Evolutionary conservation across 202 grass and related monocot species (phyloP).

Genomic region (Schoenoplectus triqueter): DNA sequence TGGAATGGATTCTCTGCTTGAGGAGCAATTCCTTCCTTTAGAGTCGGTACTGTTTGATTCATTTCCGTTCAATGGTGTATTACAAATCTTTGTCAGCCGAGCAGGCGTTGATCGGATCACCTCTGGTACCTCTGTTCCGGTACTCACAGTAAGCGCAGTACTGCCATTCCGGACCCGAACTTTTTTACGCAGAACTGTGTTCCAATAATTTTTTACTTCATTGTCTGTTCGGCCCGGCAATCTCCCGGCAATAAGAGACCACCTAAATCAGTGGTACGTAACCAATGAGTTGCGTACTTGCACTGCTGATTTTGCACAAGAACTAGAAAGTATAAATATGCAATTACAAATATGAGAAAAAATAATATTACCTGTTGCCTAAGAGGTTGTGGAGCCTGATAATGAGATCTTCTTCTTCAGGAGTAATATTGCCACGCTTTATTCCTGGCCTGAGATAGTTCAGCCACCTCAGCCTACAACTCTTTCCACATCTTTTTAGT

Average conservation of each 20-base stretch:
- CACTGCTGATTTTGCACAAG: background rate
- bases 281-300: background rate
- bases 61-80: background rate
- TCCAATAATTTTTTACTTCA: constrained; percentile 96
- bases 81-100: background rate
- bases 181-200: constrained; percentile 64
- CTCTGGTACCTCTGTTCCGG: background rate
- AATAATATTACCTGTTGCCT: too few species aligned
- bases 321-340: too few species aligned
- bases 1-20: background rate
- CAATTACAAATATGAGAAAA: too few species aligned
- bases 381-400: constrained; percentile 32
- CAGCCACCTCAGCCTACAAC: constrained; percentile 17
- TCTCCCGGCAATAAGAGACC: constrained; percentile 76
- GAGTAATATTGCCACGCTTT: constrained; percentile 10
- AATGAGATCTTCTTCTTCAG: constrained; percentile 37
- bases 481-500: constrained; percentile 6
- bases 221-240: constrained; percentile 86
- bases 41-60: background rate
- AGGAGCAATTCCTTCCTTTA: background rate
- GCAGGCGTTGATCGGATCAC: background rate
- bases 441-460: constrained; percentile 26
- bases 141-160: background rate
- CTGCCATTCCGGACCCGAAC: background rate
- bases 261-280: constrained; percentile 30